Evolutionary conservation across 1,284 basidiomycete species (phyloP).

Genomic region (Heliocybe sulcata): DNA sequence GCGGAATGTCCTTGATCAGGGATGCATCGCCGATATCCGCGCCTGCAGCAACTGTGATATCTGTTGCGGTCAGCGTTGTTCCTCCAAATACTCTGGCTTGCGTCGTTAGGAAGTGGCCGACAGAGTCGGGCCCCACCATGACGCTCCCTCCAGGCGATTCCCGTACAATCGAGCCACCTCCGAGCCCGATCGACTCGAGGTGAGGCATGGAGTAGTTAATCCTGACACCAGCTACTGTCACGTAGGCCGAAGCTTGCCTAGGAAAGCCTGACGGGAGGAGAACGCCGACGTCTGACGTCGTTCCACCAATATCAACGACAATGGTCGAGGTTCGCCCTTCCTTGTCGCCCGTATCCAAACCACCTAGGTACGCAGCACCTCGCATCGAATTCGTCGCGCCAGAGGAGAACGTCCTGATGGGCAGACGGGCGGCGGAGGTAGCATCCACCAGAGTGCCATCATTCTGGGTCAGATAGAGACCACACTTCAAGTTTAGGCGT

Average conservation of each 20-base stretch:
- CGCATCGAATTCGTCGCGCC: slow-evolving; percentile 59
- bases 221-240: slow-evolving; percentile 33
- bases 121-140: slow-evolving; percentile 49
- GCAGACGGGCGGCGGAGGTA: slow-evolving; percentile 42
- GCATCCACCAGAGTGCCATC: slow-evolving; percentile 52
- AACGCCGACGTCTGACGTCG: slow-evolving; percentile 46
- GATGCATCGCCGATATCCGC: slow-evolving; percentile 29
- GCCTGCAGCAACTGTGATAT: slow-evolving; percentile 32
- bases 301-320: slow-evolving; percentile 54
- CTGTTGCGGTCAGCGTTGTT: slow-evolving; percentile 42
- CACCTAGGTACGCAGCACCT: slow-evolving; percentile 47
- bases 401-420: slow-evolving; percentile 55
- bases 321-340: slow-evolving; percentile 32
- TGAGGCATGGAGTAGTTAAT: slow-evolving; percentile 44
- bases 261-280: slow-evolving; percentile 44
- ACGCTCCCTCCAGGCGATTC: slow-evolving; percentile 14
- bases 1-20: slow-evolving; percentile 23
- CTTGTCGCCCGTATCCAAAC: slow-evolving; percentile 26
- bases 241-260: slow-evolving; percentile 41
- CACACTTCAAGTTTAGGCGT: slow-evolving; percentile 36
- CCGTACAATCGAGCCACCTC: slow-evolving; percentile 45
- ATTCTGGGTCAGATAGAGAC: slow-evolving; percentile 52
- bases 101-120: slow-evolving; percentile 41
- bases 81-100: slow-evolving; percentile 45
- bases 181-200: slow-evolving; percentile 44